A percentile compares a stretch with the other conserved stretches of the same genome.
Evolutionary conservation across 164 flowering plant species (phyloP).

Genomic region (Berberis vulgaris): DNA sequence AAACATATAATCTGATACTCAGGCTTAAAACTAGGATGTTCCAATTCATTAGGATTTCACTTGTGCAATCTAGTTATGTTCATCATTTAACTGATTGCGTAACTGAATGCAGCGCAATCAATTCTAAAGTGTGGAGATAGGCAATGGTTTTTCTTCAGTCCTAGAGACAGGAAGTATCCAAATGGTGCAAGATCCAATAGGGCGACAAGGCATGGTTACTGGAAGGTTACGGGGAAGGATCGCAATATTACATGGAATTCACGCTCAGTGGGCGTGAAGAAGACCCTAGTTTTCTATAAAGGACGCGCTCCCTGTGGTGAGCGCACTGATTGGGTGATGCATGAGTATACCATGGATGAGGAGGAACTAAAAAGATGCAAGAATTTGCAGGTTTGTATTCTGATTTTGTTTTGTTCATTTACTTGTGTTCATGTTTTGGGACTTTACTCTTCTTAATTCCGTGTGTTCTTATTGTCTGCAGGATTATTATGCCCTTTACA

Average conservation of each 20-base stretch:
- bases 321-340: constrained; percentile 99
- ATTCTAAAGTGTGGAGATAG: constrained; percentile 67
- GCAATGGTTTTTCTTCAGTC: constrained; percentile 91
- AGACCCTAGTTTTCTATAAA: constrained; percentile 69
- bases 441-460: constrained; percentile 1
- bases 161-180: constrained; percentile 81
- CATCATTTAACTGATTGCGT: not conserved
- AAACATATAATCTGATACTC: no score
- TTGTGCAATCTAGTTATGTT: not conserved
- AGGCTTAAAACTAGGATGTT: no score
- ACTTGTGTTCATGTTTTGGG: not conserved
- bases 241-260: constrained; percentile 46
- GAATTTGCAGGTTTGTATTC: constrained; percentile 34
- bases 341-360: constrained; percentile 78
- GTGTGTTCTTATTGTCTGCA: constrained; percentile 3
- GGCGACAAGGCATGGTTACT: constrained; percentile 74
- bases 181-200: constrained; percentile 76
- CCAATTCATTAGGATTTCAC: no score
- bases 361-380: constrained; percentile 79
- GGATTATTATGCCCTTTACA: constrained; percentile 80
- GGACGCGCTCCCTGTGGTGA: constrained; percentile 86
- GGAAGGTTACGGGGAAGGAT: constrained; percentile 98
- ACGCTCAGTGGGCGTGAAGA: constrained; percentile 67
- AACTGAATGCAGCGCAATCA: constrained; percentile 29
- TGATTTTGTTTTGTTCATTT: not conserved